Base-by-base conservation (phyloP, 805 yeast genomes). In the Priceomyces haplophilus region DNA sequence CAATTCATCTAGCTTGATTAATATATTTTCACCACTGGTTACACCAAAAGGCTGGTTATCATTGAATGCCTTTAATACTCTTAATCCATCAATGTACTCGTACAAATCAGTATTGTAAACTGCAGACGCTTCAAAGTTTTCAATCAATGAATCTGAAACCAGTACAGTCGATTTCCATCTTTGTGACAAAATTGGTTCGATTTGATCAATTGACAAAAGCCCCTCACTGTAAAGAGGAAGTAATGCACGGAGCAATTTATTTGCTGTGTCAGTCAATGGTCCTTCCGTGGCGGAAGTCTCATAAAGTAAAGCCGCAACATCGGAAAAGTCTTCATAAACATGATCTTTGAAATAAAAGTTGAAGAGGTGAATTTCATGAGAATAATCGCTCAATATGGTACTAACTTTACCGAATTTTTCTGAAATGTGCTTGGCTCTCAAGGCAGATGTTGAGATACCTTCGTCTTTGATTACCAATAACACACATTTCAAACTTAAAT, bases 51-150 rank as follows among this genome's bases (percentile, higher is more conserved):
- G 34, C 12, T 41, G 42, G 6, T 46, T 45, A 17, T 44, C 44
- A 16, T 27, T 18, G 7, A 48, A 15, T 8, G 8, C 8, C 24
- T 42, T 45, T 27, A 55, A 41, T 11, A 47, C 34, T 19, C 46
- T 46, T 18, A 58, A 43, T 18, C 49, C 49, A 39, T 51, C 55
- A n/a, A 54, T 39, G 29, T 40, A 51, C 11, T 52, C 38, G 25
- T 46, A 49, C 12, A 58, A 34, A 7, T 50, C 47, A 16, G 40
- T 32, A 13, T 53, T 35, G 39, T 44, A 48, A 27, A 57, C 43
- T 12, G 48, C 40, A 18, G 61, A 51, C 21, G 55, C 42, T 34
- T 58, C 62, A 41, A 46, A 58, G 37, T 56, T 56, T 25, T 45
- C 46, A 25, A 49, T 35, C 15, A 42, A 40, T 13, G 46, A 40